phyloP scores from a whole-genome alignment of 1,139 yeast species.

The Yamadazyma songkhlaensis region DNA sequence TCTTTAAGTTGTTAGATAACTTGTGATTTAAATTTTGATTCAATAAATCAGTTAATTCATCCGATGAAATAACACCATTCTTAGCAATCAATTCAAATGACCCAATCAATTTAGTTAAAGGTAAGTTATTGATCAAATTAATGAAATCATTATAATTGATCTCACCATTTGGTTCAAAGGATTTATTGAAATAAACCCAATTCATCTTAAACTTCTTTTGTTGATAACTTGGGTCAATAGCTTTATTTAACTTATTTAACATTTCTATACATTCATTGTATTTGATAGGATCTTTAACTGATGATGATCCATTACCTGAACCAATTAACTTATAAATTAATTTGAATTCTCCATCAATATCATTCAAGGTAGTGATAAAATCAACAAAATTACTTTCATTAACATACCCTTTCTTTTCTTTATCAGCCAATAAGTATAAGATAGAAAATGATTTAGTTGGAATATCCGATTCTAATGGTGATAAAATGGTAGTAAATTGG shows the following conservation, averaged over 20 bases:
- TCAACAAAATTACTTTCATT: slow-evolving; percentile 58
- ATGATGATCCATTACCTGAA: slow-evolving; percentile 8
- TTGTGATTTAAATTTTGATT: slow-evolving; percentile 42
- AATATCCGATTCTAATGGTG: slow-evolving; percentile 44
- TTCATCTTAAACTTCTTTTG: slow-evolving; percentile 42
- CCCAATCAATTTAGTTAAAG: slow-evolving; percentile 47
- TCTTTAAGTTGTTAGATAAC: slow-evolving; percentile 37
- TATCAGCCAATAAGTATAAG: slow-evolving; percentile 65
- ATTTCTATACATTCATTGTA: slow-evolving; percentile 40
- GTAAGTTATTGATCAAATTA: slow-evolving; percentile 42
- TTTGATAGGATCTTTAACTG: slow-evolving; percentile 29
- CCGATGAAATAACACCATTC: slow-evolving; percentile 29
- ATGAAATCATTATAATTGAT: slow-evolving; percentile 41
- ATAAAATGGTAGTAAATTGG: slow-evolving; percentile 37
- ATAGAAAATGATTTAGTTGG: slow-evolving; percentile 42
- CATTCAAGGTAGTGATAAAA: slow-evolving; percentile 53
- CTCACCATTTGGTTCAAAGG: slow-evolving; percentile 41
- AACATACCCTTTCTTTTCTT: slow-evolving; percentile 59
- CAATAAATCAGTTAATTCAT: slow-evolving; percentile 34
- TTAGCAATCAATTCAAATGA: slow-evolving; percentile 41
- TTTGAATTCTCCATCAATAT: slow-evolving; percentile 58
- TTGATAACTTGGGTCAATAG: slow-evolving; percentile 43
- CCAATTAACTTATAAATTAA: slow-evolving; percentile 40
- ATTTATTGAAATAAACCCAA: slow-evolving; percentile 43
- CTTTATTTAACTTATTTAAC: slow-evolving; percentile 37